These are phyloP conservation scores for Symbiotaphrina buchneri DNA, from an alignment of 495 filamentous ascomycete species.

Conservation along the genomic window DNA sequence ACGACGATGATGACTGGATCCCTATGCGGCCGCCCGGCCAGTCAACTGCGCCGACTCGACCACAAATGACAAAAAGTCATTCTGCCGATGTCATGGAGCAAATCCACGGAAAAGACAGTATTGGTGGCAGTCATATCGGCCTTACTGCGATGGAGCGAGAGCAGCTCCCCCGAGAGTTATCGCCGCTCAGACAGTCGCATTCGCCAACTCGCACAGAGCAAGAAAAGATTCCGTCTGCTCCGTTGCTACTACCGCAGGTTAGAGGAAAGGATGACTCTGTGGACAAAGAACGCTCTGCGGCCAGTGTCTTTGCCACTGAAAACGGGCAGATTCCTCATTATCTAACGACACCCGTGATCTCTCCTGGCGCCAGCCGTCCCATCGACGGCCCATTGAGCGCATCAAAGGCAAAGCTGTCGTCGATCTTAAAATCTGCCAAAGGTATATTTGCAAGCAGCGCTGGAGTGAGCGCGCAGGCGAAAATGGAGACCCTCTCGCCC, in stretches of 20 bases:
- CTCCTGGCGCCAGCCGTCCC: slow-evolving; percentile 32
- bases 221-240: not conserved
- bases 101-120: slow-evolving; percentile 10
- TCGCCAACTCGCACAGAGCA: not conserved
- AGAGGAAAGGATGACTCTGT: no score
- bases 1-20: slow-evolving; percentile 74
- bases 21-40: slow-evolving; percentile 13
- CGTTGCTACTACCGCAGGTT: no score
- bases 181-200: not conserved
- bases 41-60: slow-evolving; percentile 7
- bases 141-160: no score
- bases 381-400: slow-evolving; percentile 64
- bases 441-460: slow-evolving; percentile 65
- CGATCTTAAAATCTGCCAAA: slow-evolving; percentile 67
- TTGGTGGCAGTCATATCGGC: no score
- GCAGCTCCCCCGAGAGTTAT: no score
- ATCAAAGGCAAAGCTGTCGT: slow-evolving; percentile 71
- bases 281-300: no score
- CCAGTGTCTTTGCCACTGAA: no score
- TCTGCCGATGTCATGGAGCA: slow-evolving; percentile 36
- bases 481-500: slow-evolving; percentile 29
- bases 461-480: slow-evolving; percentile 52
- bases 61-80: slow-evolving; percentile 6
- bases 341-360: no score
- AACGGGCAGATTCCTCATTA: no score